A percentile compares a stretch with the other conserved stretches of the same genome.
Conservation (phyloP, 2,329 filamentous ascomycete genomes). For the Trichophyton schoenleinii region DNA sequence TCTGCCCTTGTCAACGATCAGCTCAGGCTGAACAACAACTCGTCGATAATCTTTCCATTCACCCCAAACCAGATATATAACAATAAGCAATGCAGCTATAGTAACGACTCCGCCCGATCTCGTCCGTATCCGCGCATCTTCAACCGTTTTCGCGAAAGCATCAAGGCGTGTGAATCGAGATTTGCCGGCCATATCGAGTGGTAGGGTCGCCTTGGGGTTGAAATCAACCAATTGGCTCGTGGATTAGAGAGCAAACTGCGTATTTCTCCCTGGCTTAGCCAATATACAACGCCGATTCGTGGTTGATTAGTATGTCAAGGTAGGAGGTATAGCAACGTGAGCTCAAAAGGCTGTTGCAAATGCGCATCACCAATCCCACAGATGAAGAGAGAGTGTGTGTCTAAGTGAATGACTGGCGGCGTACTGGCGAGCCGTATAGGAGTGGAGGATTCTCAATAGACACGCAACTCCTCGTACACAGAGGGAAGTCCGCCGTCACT, state of each 20-base stretch:
- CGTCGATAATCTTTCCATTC: constrained; percentile 92
- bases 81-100: constrained; percentile 74
- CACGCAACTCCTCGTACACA: neutral
- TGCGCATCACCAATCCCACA: neutral
- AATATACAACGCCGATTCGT: neutral
- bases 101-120: constrained; percentile 93
- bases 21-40: constrained; percentile 75
- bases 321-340: neutral
- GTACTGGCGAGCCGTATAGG: neutral
- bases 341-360: neutral
- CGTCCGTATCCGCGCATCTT: constrained; percentile 91
- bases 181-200: constrained; percentile 61
- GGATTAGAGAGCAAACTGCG: neutral
- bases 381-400: neutral
- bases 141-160: constrained; percentile 97
- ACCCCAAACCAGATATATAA: constrained; percentile 79
- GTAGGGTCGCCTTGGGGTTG: neutral
- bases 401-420: neutral
- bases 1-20: constrained; percentile 93
- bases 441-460: neutral
- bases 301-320: neutral
- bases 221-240: neutral
- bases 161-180: constrained; percentile 93
- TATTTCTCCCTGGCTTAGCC: neutral
- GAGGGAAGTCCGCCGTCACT: neutral